Evolutionary conservation across 805 yeast genomes (phyloP).

Genomic region (Candida oleophila): DNA sequence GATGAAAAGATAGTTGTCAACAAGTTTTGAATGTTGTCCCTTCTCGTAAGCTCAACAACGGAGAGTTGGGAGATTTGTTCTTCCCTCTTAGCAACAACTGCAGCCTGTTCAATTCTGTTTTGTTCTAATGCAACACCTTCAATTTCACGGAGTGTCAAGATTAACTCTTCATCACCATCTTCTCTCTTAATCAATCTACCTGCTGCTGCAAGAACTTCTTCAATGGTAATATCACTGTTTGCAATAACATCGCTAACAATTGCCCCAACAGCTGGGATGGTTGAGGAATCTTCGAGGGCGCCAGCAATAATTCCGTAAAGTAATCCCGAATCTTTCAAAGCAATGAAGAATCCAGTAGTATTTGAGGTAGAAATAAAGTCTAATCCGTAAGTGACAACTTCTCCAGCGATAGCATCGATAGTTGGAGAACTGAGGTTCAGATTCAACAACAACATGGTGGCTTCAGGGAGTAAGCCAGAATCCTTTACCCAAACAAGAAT

Average conservation of each 20-base stretch:
- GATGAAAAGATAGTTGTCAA: conserved; percentile 26
- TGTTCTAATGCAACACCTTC: background rate
- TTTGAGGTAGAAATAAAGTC: conserved; percentile 15
- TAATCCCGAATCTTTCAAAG: conserved; percentile 29
- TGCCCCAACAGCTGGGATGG: conserved; percentile 22
- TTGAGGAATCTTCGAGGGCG: conserved; percentile 17
- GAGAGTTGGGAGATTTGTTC: conserved; percentile 1
- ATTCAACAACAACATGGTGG: conserved; percentile 20
- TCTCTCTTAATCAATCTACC: conserved; percentile 7
- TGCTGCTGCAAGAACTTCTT: conserved; percentile 6
- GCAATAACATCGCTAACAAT: conserved; percentile 19
- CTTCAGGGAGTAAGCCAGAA: conserved; percentile 23
- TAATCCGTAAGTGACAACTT: conserved; percentile 15
- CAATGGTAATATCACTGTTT: conserved; percentile 16
- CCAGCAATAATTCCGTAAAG: conserved; percentile 25
- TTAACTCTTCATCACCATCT: background rate
- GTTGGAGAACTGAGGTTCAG: conserved; percentile 19
- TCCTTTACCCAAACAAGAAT: conserved; percentile 21
- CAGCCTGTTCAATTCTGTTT: background rate
- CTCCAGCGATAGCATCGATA: conserved; percentile 14
- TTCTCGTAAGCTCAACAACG: conserved; percentile 12
- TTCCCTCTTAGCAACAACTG: conserved; percentile 9
- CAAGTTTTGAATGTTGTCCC: conserved; percentile 31
- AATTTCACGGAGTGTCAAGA: background rate
- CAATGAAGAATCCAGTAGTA: conserved; percentile 25